A percentile compares a stretch with the other conserved stretches of the same genome.
These are phyloP conservation scores for Lactarius evosmus DNA, from an alignment of 768 basidiomycete genomes.

Conservation along the genomic window DNA sequence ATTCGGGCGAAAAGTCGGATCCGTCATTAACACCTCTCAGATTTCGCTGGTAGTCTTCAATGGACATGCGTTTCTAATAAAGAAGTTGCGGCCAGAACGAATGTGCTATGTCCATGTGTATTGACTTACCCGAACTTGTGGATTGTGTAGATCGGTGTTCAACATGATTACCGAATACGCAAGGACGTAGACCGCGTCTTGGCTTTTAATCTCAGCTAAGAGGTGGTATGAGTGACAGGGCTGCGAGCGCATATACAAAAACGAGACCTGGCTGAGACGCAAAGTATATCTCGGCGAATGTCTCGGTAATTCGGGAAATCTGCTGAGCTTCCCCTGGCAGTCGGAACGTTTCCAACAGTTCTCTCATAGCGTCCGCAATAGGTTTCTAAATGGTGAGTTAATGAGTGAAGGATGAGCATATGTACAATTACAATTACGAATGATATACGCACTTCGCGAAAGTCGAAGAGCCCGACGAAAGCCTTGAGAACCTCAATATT, in stretches of 20 bases:
- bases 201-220: slow-evolving; percentile 79
- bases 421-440: background rate
- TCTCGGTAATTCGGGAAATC: slow-evolving; percentile 90
- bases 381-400: slow-evolving; percentile 60
- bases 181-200: slow-evolving; percentile 92
- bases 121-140: slow-evolving; percentile 74
- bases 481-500: slow-evolving; percentile 81
- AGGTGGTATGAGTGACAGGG: slow-evolving; percentile 1
- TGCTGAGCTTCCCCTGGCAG: slow-evolving; percentile 95
- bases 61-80: slow-evolving; percentile 87
- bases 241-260: background rate
- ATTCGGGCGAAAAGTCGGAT: slow-evolving; percentile 78
- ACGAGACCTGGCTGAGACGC: slow-evolving; percentile 69
- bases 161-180: slow-evolving; percentile 97
- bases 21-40: slow-evolving; percentile 89
- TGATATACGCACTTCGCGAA: slow-evolving; percentile 64
- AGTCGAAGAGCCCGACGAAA: slow-evolving; percentile 87
- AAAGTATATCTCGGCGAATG: slow-evolving; percentile 89
- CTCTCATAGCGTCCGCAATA: slow-evolving; percentile 93
- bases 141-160: slow-evolving; percentile 96
- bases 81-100: slow-evolving; percentile 10
- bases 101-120: background rate
- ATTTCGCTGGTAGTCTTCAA: slow-evolving; percentile 92
- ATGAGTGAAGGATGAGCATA: background rate
- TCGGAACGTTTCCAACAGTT: slow-evolving; percentile 88